Base-by-base conservation (phyloP, 768 basidiomycete genomes). In the Suillus sp. region DNA sequence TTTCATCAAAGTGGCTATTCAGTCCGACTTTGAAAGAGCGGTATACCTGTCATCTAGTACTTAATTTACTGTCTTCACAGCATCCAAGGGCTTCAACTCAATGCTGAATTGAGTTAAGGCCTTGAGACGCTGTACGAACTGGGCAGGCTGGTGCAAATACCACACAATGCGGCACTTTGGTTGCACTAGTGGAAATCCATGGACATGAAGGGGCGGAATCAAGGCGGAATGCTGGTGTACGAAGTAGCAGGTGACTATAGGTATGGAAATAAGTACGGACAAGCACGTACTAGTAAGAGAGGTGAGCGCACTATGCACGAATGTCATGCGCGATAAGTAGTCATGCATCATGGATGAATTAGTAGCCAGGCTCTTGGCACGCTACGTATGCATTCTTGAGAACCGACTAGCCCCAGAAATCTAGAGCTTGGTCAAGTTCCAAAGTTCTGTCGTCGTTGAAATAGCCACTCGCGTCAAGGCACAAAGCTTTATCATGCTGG, bases 401-500 rank as follows among this genome's bases (percentile, higher is more conserved):
- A 18, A 84, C 67, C 2, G 71, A 69, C 55, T 84, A 79, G 0
- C 80, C 79, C 84, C 85, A 86, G 16, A 54, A 22, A 60, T 83
- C 74, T 10, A 85, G 67, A 27, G 78, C 76, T 20, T 66, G 38
- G 22, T 76, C 65, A 61, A 79, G 82, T n/a, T 65, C 67, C 8
- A 77, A 71, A n/a, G 38, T 56, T n/a, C 54, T 43, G 0, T 75
- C 77, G 10, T 73, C 56, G 13, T 59, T 58, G 20, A 66, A 66
- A 40, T 20, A 18, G 7, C 32, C 55, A 57, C 20, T 43, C 5
- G 16, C 13, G 16, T 42, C 40, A 42, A 42, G 42, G 20, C 42
- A 68, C 82, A 81, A 1, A 82, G 64, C 40, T 70, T 68, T 20
- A 74, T 75, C 0, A 77, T 79, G 65, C 85, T 85, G 48, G 83